Evolutionary conservation across 257 asterid genomes (phyloP).

Genomic region (Ehretia macrophylla): DNA sequence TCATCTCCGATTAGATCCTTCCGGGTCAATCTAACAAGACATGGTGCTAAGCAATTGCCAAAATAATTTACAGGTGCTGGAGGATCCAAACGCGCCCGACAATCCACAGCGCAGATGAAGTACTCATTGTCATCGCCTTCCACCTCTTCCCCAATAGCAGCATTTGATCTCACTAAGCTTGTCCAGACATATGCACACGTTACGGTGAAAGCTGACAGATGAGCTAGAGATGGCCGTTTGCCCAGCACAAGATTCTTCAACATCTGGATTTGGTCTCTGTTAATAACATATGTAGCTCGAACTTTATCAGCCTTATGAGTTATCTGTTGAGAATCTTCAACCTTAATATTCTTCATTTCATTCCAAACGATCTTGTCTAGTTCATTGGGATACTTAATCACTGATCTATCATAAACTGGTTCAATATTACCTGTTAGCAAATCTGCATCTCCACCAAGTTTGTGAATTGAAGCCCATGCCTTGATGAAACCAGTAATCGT

Average conservation of each 20-base stretch:
- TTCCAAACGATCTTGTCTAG: too few relatives aligned
- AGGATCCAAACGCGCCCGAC: slow-evolving; percentile 24
- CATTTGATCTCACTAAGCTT: slow-evolving; percentile 33
- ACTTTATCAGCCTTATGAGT: not conserved
- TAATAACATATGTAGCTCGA: slow-evolving; percentile 23
- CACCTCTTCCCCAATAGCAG: slow-evolving; percentile 7
- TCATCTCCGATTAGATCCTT: slow-evolving; percentile 17
- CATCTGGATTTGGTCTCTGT: slow-evolving; percentile 8
- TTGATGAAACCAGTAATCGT: slow-evolving; percentile 33
- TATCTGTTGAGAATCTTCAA: too few relatives aligned
- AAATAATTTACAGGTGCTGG: slow-evolving; percentile 38
- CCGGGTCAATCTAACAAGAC: slow-evolving; percentile 3
- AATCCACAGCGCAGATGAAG: slow-evolving; percentile 29
- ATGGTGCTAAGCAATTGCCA: slow-evolving; percentile 28
- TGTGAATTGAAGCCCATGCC: slow-evolving; percentile 38
- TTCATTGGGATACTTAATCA: slow-evolving; percentile 19
- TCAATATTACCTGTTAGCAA: not conserved
- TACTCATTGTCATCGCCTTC: slow-evolving; percentile 26
- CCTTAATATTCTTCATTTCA: too few relatives aligned
- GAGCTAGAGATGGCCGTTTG: slow-evolving; percentile 15
- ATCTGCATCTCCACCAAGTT: slow-evolving; percentile 26
- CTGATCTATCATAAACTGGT: slow-evolving; percentile 35
- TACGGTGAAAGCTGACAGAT: slow-evolving; percentile 30
- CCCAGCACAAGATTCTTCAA: slow-evolving; percentile 26
- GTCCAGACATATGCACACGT: slow-evolving; percentile 36